A percentile compares a stretch with the other conserved stretches of the same genome.
Evolutionary conservation across 306 rosid genomes (phyloP).

Genomic region (Herpetospermum pedunculosum): DNA sequence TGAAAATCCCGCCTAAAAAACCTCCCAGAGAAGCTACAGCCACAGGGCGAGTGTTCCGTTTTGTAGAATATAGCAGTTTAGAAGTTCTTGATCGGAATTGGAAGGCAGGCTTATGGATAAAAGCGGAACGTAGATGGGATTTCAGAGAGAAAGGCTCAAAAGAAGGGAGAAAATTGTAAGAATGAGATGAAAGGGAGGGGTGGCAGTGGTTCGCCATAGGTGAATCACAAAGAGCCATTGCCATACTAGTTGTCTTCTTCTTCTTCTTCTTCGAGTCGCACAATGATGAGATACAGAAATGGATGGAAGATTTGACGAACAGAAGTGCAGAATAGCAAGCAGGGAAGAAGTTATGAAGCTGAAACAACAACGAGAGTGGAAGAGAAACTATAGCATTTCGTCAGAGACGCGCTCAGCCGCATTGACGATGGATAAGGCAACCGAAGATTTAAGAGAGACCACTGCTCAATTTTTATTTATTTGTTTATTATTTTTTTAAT

Average conservation of each 20-base stretch:
- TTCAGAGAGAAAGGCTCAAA: constrained; percentile 9
- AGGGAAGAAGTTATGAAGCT: neutral
- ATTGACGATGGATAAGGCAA: constrained; percentile 1
- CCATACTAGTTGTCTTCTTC: constrained; percentile 23
- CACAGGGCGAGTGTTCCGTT: constrained; percentile 18
- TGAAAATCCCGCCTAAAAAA: constrained; percentile 67
- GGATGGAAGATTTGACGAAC: neutral
- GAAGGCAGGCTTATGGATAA: constrained; percentile 14
- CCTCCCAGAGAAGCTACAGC: constrained; percentile 77
- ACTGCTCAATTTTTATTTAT: neutral
- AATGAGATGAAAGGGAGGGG: constrained; percentile 29
- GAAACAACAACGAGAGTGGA: neutral
- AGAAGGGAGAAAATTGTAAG: constrained; percentile 17
- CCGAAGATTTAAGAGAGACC: neutral
- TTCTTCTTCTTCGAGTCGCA: neutral
- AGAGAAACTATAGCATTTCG: neutral
- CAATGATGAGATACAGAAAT: neutral
- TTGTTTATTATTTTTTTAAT: neutral
- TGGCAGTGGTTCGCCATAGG: constrained; percentile 19
- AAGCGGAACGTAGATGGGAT: constrained; percentile 27
- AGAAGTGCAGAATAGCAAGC: neutral
- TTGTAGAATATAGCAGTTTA: neutral
- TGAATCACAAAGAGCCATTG: constrained; percentile 29
- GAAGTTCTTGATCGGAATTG: constrained; percentile 19
- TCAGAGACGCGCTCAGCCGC: neutral